Evolutionary conservation across 768 basidiomycete species (phyloP).

Genomic region (Agrocybe praecox): DNA sequence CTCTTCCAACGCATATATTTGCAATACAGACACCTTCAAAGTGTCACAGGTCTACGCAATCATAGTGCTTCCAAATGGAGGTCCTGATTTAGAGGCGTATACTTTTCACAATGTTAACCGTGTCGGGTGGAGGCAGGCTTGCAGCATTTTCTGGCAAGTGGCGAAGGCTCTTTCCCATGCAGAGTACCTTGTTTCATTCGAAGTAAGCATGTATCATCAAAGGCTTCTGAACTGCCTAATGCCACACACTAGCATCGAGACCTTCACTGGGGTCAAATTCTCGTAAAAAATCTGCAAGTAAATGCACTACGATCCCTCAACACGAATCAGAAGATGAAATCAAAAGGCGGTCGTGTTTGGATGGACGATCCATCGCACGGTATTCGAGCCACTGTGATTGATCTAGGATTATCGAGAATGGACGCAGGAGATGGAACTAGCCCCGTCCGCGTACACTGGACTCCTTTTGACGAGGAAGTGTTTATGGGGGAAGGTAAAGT

Average conservation of each 20-base stretch:
- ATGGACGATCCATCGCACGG: slow-evolving; percentile 76
- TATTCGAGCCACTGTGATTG: slow-evolving; percentile 84
- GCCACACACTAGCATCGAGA: slow-evolving; percentile 82
- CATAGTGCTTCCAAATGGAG: slow-evolving; percentile 88
- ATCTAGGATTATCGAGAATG: slow-evolving; percentile 91
- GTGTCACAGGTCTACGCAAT: slow-evolving; percentile 85
- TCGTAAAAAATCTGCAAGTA: slow-evolving; percentile 60
- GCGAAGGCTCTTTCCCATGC: slow-evolving; percentile 75
- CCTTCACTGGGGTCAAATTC: slow-evolving; percentile 97
- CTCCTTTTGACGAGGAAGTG: slow-evolving; percentile 84
- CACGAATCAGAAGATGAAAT: slow-evolving; percentile 31
- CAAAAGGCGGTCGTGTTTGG: slow-evolving; percentile 28
- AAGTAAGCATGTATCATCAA: slow-evolving; percentile 55
- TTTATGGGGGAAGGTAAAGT: slow-evolving; percentile 88
- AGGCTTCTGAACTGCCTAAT: not conserved
- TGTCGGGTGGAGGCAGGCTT: slow-evolving; percentile 83
- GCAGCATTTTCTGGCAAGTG: slow-evolving; percentile 91
- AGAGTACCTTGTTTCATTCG: slow-evolving; percentile 81
- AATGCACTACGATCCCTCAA: slow-evolving; percentile 35
- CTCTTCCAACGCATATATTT: not conserved
- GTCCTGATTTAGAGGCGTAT: slow-evolving; percentile 88
- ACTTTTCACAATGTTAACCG: slow-evolving; percentile 59
- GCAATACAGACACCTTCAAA: slow-evolving; percentile 64
- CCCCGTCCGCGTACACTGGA: slow-evolving; percentile 62
- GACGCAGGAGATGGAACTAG: slow-evolving; percentile 52